phyloP scores from a whole-genome alignment of 129 eudicot genomes.

The Sambucus nigra region DNA sequence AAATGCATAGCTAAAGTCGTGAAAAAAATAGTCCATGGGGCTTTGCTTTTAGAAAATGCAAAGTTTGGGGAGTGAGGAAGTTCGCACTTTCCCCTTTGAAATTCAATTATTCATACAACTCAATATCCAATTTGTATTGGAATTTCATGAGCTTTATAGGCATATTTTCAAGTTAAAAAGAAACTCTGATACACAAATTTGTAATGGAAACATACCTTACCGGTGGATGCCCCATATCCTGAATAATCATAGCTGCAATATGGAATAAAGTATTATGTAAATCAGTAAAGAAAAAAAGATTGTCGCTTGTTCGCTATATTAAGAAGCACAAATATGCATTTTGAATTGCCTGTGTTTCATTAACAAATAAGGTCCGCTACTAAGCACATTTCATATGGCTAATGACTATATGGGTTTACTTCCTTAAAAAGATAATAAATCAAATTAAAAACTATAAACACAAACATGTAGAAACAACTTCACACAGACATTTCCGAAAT shows the following conservation, averaged over 20 bases:
- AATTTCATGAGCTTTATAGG: background rate
- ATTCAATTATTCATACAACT: too few species aligned
- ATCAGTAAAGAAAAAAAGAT: background rate
- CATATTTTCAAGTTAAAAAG: background rate
- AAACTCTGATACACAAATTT: constrained; percentile 7
- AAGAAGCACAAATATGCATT: background rate
- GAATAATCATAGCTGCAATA: constrained; percentile 93
- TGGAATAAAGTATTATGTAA: constrained; percentile 7
- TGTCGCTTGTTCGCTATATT: background rate
- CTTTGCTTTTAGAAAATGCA: too few species aligned
- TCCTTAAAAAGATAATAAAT: too few species aligned
- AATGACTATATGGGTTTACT: too few species aligned
- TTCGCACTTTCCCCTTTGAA: too few species aligned
- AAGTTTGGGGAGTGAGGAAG: too few species aligned
- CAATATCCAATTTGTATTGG: too few species aligned
- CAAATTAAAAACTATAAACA: too few species aligned
- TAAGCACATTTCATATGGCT: background rate
- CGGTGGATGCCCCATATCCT: constrained; percentile 94
- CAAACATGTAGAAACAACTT: background rate
- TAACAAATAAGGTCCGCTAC: too few species aligned
- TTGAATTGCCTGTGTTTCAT: too few species aligned
- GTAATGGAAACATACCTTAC: constrained; percentile 58
- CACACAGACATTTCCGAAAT: background rate
- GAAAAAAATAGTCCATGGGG: too few species aligned
- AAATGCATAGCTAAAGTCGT: too few species aligned